Conservation (phyloP, 495 filamentous ascomycete species). For the Umbilicaria muhlenbergii region DNA sequence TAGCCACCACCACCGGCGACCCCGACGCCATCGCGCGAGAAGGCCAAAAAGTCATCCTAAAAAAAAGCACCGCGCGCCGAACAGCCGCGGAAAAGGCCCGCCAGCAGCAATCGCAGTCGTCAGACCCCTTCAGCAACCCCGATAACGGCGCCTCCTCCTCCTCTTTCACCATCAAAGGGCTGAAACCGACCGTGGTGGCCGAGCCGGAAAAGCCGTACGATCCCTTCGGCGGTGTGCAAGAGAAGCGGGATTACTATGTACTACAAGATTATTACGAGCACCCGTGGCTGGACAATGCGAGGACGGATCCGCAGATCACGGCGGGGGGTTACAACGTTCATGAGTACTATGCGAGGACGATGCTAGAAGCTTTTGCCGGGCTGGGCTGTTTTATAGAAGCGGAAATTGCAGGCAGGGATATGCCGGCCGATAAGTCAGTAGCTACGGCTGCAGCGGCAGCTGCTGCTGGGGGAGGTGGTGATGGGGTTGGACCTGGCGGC, state of each 20-base stretch:
- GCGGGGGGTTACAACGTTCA: conserved; percentile 70
- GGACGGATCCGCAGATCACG: conserved; percentile 40
- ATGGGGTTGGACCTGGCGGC: conserved; percentile 2
- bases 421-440: conserved; percentile 6
- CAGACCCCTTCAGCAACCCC: conserved; percentile 21
- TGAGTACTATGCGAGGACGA: conserved; percentile 63
- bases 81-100: conserved; percentile 32
- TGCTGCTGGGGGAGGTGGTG: conserved; percentile 8
- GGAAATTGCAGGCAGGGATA: conserved; percentile 38
- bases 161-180: conserved; percentile 50
- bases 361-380: conserved; percentile 83
- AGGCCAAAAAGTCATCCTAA: conserved; percentile 48
- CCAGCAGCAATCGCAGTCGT: conserved; percentile 14
- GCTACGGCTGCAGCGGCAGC: conserved; percentile 19
- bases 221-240: conserved; percentile 63
- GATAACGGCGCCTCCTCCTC: conserved; percentile 16
- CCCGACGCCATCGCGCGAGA: conserved; percentile 34
- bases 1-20: conserved; percentile 31
- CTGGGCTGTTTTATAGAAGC: conserved; percentile 73
- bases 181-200: conserved; percentile 47
- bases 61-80: conserved; percentile 42
- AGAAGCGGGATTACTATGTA: conserved; percentile 51
- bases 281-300: conserved; percentile 45
- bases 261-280: conserved; percentile 51
- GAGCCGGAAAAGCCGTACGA: conserved; percentile 69